A percentile compares a stretch with the other conserved stretches of the same genome.
Conservation (phyloP, 257 asterid species). For the Capsicum chinense region DNA sequence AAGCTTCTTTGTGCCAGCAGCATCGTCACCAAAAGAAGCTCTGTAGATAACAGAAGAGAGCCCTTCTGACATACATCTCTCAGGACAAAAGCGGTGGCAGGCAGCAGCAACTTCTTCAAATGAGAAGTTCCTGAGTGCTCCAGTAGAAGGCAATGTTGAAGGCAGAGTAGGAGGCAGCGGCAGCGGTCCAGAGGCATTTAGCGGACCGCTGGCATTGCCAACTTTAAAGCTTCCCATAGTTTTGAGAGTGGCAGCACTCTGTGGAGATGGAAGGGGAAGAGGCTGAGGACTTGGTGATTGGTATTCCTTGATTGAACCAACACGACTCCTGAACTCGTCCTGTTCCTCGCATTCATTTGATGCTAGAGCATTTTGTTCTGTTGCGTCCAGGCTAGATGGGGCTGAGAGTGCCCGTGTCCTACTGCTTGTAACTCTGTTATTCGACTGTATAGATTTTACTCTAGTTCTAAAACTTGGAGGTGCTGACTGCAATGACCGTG, state of each 20-base stretch:
- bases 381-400: conserved; percentile 73
- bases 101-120: conserved; percentile 84
- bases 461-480: conserved; percentile 89
- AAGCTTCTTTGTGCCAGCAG: conserved; percentile 58
- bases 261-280: conserved; percentile 90
- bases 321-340: conserved; percentile 64
- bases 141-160: conserved; percentile 53
- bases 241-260: conserved; percentile 53
- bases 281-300: conserved; percentile 83
- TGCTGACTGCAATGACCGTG: conserved; percentile 79
- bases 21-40: conserved; percentile 78
- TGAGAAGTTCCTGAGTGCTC: conserved; percentile 61
- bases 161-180: conserved; percentile 78
- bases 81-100: conserved; percentile 89
- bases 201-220: conserved; percentile 62
- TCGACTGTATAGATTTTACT: conserved; percentile 57
- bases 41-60: conserved; percentile 83
- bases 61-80: conserved; percentile 89
- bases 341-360: conserved; percentile 67
- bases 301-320: conserved; percentile 70
- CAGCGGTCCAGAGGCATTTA: conserved; percentile 79
- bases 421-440: conserved; percentile 42
- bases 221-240: conserved; percentile 71
- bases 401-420: conserved; percentile 75
- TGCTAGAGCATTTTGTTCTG: conserved; percentile 60